These are phyloP conservation scores for Pyrrhoderma noxium DNA, from an alignment of 1,284 basidiomycete species.

Conservation along the genomic window DNA sequence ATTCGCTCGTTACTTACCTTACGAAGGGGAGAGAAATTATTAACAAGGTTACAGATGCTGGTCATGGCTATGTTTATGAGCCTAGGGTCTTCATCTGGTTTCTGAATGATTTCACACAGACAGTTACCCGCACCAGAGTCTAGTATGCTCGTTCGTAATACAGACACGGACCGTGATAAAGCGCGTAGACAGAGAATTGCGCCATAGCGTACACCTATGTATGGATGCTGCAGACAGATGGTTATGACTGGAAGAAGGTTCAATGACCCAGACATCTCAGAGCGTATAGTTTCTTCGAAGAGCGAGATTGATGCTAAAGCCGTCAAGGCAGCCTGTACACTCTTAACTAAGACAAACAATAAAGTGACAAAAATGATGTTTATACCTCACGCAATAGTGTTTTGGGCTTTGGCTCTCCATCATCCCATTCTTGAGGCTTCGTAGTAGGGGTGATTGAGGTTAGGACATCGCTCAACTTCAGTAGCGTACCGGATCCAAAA, in stretches of 20 bases:
- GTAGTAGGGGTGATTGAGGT: conserved; percentile 45
- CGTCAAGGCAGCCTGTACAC: conserved; percentile 56
- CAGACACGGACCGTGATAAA: conserved; percentile 67
- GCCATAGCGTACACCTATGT: conserved; percentile 73
- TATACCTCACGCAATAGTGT: conserved; percentile 58
- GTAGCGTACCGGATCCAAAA: conserved; percentile 52
- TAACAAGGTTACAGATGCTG: conserved; percentile 78
- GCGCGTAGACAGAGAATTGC: conserved; percentile 83
- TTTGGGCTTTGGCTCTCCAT: conserved; percentile 56
- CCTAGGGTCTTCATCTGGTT: conserved; percentile 54
- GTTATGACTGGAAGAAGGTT: conserved; percentile 49
- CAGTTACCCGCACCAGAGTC: conserved; percentile 73
- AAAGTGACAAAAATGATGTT: not conserved
- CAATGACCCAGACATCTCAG: conserved; percentile 51
- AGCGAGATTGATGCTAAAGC: conserved; percentile 65
- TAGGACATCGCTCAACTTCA: conserved; percentile 41
- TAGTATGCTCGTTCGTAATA: conserved; percentile 75
- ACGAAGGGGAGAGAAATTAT: conserved; percentile 79
- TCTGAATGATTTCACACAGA: conserved; percentile 53
- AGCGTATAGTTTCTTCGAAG: conserved; percentile 63
- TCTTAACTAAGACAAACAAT: not conserved
- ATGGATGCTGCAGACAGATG: conserved; percentile 48
- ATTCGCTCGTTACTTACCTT: conserved; percentile 32
- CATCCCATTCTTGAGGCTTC: conserved; percentile 37
- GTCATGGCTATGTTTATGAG: conserved; percentile 69